Base-by-base conservation (phyloP, 345 rosid genomes). In the Lepidium aucheri region DNA sequence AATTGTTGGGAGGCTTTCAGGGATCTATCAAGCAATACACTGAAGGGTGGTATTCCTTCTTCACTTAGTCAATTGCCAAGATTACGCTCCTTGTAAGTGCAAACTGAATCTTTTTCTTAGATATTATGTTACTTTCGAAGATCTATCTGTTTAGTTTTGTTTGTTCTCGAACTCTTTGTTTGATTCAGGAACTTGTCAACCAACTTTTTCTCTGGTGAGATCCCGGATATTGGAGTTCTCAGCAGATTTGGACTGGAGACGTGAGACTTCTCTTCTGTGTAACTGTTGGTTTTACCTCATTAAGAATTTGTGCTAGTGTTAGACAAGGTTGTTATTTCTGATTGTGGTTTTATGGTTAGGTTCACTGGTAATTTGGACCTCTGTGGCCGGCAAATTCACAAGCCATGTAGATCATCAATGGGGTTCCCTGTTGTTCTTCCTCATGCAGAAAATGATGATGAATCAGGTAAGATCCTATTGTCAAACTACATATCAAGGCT, bases 361-460 rank as follows among this genome's bases (percentile, higher is more conserved):
- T 74, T 74, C 73, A 74, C 80, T 1, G 98, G 98, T 46, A 93
- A 93, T 68, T 74, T 83, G 57, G 98, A 90, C 71, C 86, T 93
- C 30, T 93, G 98, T 10, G 98, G 98, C 7, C 85, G 77, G 54
- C 98, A 90, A 86, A 83, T 93, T 63, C 82, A 80, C 73, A 88
- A 86, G 77, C 98, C 87, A 44, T 93, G 98, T 67, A 79, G 95
- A 74, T 88, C 98, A 49, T 83, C 97, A 18, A 71, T 93, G 86
- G 98, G 98, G n/a, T 93, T 93, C 53, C 98, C 98, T 17, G 98
- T 77, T 5, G 98, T 93, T 60, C 81, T 93, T 67, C 98, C 98
- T 12, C 98, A 93, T 81, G 90, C 92, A 49, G 84, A 81, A 61
- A 88, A 84, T 73, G 96, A 83, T 47, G 96, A 90, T 74, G 88